These are phyloP conservation scores for Phoma herbarum DNA, from an alignment of 2,329 filamentous ascomycete genomes.

Conservation along the genomic window DNA sequence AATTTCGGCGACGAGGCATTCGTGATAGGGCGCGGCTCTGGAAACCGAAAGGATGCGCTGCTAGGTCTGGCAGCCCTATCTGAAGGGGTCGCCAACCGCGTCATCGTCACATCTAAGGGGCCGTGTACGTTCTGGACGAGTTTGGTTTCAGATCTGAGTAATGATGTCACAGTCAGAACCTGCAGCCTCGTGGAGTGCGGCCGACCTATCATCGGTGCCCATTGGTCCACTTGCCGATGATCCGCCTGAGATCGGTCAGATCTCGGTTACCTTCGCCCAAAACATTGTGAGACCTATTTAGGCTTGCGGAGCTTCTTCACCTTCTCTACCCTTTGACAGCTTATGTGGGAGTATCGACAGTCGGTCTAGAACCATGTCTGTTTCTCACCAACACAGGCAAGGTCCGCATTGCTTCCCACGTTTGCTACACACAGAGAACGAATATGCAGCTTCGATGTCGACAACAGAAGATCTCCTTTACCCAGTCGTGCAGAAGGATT, in stretches of 20 bases:
- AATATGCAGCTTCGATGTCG: background rate
- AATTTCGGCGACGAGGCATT: background rate
- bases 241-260: background rate
- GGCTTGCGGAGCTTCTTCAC: conserved; percentile 1
- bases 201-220: background rate
- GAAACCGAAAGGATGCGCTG: background rate
- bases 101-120: background rate
- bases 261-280: conserved; percentile 8
- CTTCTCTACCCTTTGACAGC: background rate
- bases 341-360: background rate
- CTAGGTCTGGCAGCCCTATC: background rate
- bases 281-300: background rate
- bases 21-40: background rate
- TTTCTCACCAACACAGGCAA: background rate
- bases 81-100: background rate
- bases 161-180: background rate
- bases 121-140: background rate
- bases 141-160: background rate
- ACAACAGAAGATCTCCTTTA: background rate
- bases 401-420: background rate
- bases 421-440: background rate
- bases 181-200: background rate
- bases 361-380: background rate
- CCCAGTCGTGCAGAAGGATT: background rate
- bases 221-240: background rate